These are phyloP conservation scores for Pseudogymnoascus sp. DNA, from an alignment of 2,329 filamentous ascomycete genomes.

Conservation along the genomic window DNA sequence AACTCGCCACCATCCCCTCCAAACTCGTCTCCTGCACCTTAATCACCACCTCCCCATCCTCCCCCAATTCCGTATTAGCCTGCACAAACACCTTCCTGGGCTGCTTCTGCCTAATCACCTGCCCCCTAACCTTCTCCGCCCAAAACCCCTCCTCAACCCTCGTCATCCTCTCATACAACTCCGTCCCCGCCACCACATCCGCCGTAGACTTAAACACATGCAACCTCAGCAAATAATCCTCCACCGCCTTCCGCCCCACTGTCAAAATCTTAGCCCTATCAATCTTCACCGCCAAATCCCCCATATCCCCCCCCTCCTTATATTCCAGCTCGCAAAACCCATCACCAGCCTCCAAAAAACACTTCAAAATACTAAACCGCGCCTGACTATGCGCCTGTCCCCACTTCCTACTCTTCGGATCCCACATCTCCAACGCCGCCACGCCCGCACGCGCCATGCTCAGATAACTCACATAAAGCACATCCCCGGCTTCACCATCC, in stretches of 20 bases:
- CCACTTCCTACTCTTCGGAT: constrained; percentile 85
- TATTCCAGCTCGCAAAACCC: constrained; percentile 80
- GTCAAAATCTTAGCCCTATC: constrained; percentile 82
- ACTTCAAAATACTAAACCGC: constrained; percentile 78
- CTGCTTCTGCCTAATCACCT: constrained; percentile 69
- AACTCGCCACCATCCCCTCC: constrained; percentile 78
- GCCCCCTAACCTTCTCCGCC: constrained; percentile 67
- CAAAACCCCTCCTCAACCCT: constrained; percentile 75
- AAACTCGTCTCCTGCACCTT: constrained; percentile 80
- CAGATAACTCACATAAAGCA: constrained; percentile 82
- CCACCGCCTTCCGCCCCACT: constrained; percentile 72
- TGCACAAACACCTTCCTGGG: constrained; percentile 91
- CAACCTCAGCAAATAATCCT: constrained; percentile 79
- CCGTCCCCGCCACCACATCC: constrained; percentile 67
- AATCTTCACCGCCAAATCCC: constrained; percentile 72
- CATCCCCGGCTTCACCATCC: constrained; percentile 68
- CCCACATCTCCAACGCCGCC: constrained; percentile 85
- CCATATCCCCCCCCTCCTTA: constrained; percentile 57
- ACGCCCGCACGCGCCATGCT: constrained; percentile 93
- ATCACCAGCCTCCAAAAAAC: constrained; percentile 76
- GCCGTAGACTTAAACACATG: constrained; percentile 90
- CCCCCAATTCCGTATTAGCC: constrained; percentile 73
- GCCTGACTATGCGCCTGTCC: constrained; percentile 89
- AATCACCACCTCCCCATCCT: constrained; percentile 62
- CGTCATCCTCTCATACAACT: constrained; percentile 78